Evolutionary conservation across 2,329 filamentous ascomycete species (phyloP).

Genomic region (Magnaporthiopsis poae): DNA sequence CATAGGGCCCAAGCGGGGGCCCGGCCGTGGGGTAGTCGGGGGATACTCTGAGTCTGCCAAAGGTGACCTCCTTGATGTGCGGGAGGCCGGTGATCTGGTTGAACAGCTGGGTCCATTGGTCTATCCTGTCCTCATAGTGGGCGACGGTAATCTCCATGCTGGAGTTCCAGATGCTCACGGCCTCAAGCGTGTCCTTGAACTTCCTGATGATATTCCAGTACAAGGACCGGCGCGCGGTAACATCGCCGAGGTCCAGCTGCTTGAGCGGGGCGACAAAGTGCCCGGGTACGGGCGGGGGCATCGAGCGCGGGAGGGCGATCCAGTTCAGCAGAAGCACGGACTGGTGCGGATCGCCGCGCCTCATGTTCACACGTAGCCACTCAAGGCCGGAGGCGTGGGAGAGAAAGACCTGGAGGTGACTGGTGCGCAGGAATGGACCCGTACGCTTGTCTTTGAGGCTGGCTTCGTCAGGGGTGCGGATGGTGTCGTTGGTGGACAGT

Average conservation of each 20-base stretch:
- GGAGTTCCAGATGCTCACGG: constrained; percentile 1
- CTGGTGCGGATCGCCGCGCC: background rate
- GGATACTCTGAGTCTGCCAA: background rate
- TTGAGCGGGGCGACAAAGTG: constrained; percentile 2
- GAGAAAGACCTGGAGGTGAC: constrained; percentile 26
- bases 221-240: background rate
- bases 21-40: background rate
- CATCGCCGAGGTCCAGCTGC: constrained; percentile 1
- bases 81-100: constrained; percentile 3
- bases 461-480: background rate
- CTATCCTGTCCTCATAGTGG: background rate
- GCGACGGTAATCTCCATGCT: background rate
- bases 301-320: constrained; percentile 1
- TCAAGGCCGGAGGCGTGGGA: constrained; percentile 30
- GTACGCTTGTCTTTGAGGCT: constrained; percentile 8
- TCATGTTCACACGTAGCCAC: constrained; percentile 45
- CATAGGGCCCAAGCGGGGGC: too few relatives aligned
- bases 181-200: constrained; percentile 3
- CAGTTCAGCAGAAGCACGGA: background rate
- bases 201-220: background rate
- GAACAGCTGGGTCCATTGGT: background rate
- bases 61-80: background rate
- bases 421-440: constrained; percentile 16
- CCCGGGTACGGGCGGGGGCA: background rate
- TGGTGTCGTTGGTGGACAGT: constrained; percentile 1